These are phyloP conservation scores for Euphorbia schlechtendalii DNA, from an alignment of 441 rosid genomes.

Conservation along the genomic window DNA sequence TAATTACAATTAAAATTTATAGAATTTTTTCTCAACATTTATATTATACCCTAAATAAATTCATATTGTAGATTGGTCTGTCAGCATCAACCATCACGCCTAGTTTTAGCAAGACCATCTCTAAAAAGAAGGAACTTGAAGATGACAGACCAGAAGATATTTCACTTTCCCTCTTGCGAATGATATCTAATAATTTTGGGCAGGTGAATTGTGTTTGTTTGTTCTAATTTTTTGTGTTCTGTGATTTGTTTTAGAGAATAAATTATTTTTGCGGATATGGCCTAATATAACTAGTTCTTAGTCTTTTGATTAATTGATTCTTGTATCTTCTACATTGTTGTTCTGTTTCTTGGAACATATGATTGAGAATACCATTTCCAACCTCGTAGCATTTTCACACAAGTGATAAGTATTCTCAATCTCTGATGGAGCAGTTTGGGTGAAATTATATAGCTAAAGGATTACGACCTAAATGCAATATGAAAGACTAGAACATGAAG, in stretches of 20 bases:
- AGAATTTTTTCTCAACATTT: background rate
- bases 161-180: slow-evolving; percentile 91
- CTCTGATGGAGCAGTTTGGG: background rate
- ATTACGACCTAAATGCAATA: no score
- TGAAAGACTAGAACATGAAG: no score
- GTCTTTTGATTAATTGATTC: background rate
- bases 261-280: background rate
- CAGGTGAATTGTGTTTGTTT: background rate
- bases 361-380: background rate
- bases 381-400: background rate
- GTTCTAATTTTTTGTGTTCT: background rate
- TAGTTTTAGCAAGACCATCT: slow-evolving; percentile 92
- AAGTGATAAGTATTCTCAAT: background rate
- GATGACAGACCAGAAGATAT: slow-evolving; percentile 97
- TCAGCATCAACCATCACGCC: slow-evolving; percentile 98
- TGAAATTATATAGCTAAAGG: no score
- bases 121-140: slow-evolving; percentile 85
- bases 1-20: slow-evolving; percentile 1
- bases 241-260: background rate
- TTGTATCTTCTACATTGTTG: background rate
- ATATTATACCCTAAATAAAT: slow-evolving; percentile 14
- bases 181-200: slow-evolving; percentile 93
- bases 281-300: background rate
- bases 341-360: background rate
- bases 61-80: slow-evolving; percentile 71